A percentile compares a stretch with the other conserved stretches of the same genome.
phyloP scores from a whole-genome alignment of 1,284 basidiomycete species.

The Melanopsichium pennsylvanicum region DNA sequence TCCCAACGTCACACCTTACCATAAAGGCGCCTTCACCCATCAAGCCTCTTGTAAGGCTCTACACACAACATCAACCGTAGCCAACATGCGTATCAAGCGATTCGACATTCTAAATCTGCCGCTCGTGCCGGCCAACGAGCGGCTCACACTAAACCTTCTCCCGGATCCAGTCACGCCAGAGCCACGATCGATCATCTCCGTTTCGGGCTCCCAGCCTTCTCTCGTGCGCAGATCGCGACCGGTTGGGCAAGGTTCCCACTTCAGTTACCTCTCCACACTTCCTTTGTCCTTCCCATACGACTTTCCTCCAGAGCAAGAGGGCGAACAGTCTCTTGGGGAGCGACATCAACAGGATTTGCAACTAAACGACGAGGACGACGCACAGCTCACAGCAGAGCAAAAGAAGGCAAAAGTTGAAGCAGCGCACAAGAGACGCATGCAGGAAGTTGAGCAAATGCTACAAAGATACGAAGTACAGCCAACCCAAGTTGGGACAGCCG shows the following conservation, averaged over 20 bases:
- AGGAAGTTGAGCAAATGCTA: conserved; percentile 52
- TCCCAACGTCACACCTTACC: neutral
- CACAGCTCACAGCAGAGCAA: conserved; percentile 33
- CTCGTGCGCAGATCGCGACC: conserved; percentile 75
- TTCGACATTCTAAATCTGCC: conserved; percentile 69
- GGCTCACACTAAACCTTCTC: conserved; percentile 76
- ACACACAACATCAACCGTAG: neutral
- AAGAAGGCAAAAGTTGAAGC: conserved; percentile 26
- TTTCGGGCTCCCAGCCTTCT: conserved; percentile 51
- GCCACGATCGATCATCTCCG: conserved; percentile 70
- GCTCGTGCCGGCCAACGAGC: conserved; percentile 71
- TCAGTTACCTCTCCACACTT: conserved; percentile 82
- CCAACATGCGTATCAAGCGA: conserved; percentile 21
- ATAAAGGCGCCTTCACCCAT: neutral
- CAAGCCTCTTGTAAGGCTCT: neutral
- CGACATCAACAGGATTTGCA: conserved; percentile 30
- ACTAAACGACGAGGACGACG: conserved; percentile 17
- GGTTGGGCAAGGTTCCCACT: conserved; percentile 74
- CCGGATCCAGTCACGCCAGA: conserved; percentile 73
- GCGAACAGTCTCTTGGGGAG: conserved; percentile 40
- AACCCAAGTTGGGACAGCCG: conserved; percentile 5
- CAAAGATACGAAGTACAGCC: conserved; percentile 49
- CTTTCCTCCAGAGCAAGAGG: conserved; percentile 68
- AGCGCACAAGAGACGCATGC: conserved; percentile 49
- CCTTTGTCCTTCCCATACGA: conserved; percentile 85